A percentile compares a stretch with the other conserved stretches of the same genome.
Evolutionary conservation across 306 rosid genomes (phyloP).

Genomic region (Oemleria cerasiformis): DNA sequence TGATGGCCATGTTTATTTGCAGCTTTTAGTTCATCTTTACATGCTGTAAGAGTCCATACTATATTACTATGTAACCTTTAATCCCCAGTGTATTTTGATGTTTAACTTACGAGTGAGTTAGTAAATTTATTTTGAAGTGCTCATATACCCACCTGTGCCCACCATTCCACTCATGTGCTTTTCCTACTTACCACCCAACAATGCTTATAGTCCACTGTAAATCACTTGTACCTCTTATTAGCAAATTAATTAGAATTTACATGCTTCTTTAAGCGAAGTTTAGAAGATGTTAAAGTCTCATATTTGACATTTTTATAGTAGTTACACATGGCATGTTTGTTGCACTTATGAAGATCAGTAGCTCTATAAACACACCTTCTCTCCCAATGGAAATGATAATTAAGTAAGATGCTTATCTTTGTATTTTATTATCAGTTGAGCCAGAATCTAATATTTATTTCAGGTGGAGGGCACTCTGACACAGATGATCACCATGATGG

Average conservation of each 20-base stretch:
- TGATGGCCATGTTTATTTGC: neutral
- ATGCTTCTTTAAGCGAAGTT: too few relatives aligned
- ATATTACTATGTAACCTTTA: neutral
- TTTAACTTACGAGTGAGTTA: neutral
- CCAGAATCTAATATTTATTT: slow-evolving; percentile 22
- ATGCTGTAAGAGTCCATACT: neutral
- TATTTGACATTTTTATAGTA: too few relatives aligned
- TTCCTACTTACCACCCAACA: too few relatives aligned
- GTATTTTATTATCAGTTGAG: neutral
- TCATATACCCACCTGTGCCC: too few relatives aligned
- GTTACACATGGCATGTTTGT: too few relatives aligned
- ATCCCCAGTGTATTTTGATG: neutral
- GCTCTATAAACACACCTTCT: too few relatives aligned
- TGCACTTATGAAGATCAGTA: too few relatives aligned
- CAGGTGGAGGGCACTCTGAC: slow-evolving; percentile 76
- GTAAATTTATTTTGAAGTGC: neutral
- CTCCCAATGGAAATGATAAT: neutral
- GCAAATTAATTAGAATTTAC: too few relatives aligned
- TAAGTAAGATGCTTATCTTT: neutral
- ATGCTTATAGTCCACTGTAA: too few relatives aligned
- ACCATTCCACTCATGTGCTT: too few relatives aligned
- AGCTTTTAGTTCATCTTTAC: neutral
- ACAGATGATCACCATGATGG: slow-evolving; percentile 50
- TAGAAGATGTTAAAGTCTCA: too few relatives aligned
- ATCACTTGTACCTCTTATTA: too few relatives aligned